Evolutionary conservation across 495 filamentous ascomycete species (phyloP), one percentile per base, ranked within the genome.

Genomic region (Penicillium mononematosum): DNA sequence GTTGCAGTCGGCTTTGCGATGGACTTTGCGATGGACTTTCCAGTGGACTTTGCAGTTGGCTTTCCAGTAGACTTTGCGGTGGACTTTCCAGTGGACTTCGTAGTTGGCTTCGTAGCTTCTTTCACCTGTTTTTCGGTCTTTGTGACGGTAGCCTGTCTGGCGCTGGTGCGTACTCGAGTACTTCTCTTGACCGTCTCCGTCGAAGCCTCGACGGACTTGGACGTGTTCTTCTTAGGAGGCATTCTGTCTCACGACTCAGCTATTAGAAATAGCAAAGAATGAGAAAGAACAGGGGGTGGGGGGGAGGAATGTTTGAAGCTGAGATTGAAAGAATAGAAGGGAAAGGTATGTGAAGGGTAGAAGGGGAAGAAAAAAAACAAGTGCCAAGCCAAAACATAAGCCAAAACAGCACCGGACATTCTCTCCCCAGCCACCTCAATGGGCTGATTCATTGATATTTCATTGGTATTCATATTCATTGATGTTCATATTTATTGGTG

Each of bases 191-290:
- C 45, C 9, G 50, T 42, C 10, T 52, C 50, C 10, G 36, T 52
- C 16, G 50, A 52, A 42, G 50, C 16, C 20, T 52, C 25, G 2
- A 65, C 48, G 54, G 66, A 58, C 39, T 65, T 53, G 58, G 46
- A 24, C 5, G 59, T 50, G 53, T 55, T 53, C 53, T 69, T 75
- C 50, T 72, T 75, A 4, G 72, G 73, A 58, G 70, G 70, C 73
- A 75, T 77, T 44, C 29, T 62, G 38, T 11, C 32, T 14, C 32
- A 38, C 24, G 55, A 57, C 61, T 61, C 45, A 8, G 29, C 45
- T 48, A 48, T 19, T 19, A 34, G 31, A 52, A 36, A 29, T 57
- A 38, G 31, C 47, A 25, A 25, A 45, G 41, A 60, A 53, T 47
- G 38, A 50, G 42, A 24, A 34, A 50, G 12, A 41, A 58, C 41